A percentile compares a stretch with the other conserved stretches of the same genome.
Conservation (phyloP, 768 basidiomycete species). For the Suillus tomentosus region DNA sequence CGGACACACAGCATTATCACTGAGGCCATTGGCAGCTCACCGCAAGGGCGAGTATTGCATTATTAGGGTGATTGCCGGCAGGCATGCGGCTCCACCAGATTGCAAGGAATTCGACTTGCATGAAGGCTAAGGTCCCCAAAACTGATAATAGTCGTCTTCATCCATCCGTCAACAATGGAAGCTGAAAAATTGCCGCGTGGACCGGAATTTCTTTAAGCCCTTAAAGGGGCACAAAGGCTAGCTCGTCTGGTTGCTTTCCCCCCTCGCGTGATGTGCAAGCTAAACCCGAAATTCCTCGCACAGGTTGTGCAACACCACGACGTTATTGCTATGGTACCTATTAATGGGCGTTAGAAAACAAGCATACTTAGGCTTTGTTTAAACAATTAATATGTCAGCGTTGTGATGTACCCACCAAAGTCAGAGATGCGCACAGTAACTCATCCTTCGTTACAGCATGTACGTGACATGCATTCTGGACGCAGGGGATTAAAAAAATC, state of each 20-base stretch:
- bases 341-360: conserved; percentile 5
- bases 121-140: background rate
- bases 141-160: background rate
- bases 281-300: conserved; percentile 4
- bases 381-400: background rate
- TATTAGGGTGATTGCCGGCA: conserved; percentile 13
- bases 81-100: conserved; percentile 1
- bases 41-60: conserved; percentile 8
- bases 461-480: background rate
- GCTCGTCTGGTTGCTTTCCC: background rate
- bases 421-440: background rate
- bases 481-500: background rate
- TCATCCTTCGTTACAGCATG: background rate
- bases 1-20: conserved; percentile 4
- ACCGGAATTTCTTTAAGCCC: background rate
- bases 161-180: background rate
- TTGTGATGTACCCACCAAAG: background rate
- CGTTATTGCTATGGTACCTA: conserved; percentile 5
- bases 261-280: background rate
- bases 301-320: background rate
- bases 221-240: background rate
- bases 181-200: background rate
- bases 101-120: conserved; percentile 3
- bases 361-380: conserved; percentile 6
- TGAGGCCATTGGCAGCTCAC: conserved; percentile 6